A percentile compares a stretch with the other conserved stretches of the same genome.
phyloP scores from a whole-genome alignment of 2,329 filamentous ascomycete genomes.

The Colletotrichum gloeosporioides region DNA sequence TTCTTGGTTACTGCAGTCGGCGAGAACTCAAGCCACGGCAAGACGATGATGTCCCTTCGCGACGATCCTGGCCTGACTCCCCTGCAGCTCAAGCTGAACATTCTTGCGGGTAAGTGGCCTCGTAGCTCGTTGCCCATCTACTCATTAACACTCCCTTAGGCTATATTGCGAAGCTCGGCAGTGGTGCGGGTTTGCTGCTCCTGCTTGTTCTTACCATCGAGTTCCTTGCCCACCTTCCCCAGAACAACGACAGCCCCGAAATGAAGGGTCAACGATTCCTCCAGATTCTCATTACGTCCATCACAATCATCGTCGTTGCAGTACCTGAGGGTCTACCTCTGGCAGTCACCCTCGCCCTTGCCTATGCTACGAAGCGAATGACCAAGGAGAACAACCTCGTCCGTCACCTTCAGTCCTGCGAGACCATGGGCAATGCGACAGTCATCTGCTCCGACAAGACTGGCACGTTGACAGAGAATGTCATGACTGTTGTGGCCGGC shows the following conservation, averaged over 20 bases:
- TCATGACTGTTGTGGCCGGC: constrained; percentile 66
- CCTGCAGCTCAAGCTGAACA: constrained; percentile 26
- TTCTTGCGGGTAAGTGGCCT: constrained; percentile 22
- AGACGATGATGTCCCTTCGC: constrained; percentile 27
- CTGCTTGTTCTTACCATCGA: constrained; percentile 23
- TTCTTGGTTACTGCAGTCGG: constrained; percentile 26
- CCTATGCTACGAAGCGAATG: constrained; percentile 68
- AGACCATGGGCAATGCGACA: constrained; percentile 70
- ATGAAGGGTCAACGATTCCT: constrained; percentile 62
- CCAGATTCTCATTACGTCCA: constrained; percentile 37
- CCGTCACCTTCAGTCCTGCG: constrained; percentile 62
- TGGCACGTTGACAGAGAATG: constrained; percentile 68
- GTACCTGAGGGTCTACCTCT: constrained; percentile 66
- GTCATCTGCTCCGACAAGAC: constrained; percentile 72
- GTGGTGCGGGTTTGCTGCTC: constrained; percentile 24
- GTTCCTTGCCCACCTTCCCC: constrained; percentile 44
- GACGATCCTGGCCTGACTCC: constrained; percentile 25
- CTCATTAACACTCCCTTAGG: not conserved
- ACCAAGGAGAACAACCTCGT: constrained; percentile 68
- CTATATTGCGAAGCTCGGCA: constrained; percentile 27
- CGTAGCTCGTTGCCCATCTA: too few relatives aligned
- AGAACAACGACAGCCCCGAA: constrained; percentile 18
- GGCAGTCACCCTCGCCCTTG: constrained; percentile 65
- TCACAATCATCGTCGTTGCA: constrained; percentile 64
- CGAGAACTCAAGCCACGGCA: constrained; percentile 24